Evolutionary conservation across 352 stramenopile species (phyloP), one percentile per base, ranked within the genome.

Genomic region (Phytophthora pisi): DNA sequence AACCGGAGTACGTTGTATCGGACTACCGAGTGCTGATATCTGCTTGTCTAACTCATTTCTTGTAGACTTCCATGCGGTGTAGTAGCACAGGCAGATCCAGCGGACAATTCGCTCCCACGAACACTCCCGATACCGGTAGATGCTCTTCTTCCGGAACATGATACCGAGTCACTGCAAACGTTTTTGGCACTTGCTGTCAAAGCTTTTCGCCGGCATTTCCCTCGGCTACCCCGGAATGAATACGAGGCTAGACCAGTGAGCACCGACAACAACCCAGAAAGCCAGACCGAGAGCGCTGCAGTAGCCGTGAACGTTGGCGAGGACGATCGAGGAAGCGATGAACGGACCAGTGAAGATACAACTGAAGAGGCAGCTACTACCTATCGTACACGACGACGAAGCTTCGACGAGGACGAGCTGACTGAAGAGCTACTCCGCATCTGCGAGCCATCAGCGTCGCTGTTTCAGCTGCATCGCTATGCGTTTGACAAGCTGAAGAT

Each of bases 401-500:
- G 15, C 18, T 72, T 77, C 13, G 78, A 86, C 49, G 66, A 65
- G 20, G 68, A 84, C n/a, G 57, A 57, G 3, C 55, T 88, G 9
- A 51, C 72, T 3, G 36, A 76, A 5, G 65, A 69, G 23, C 72
- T 93, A 1, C 57, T 75, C 0, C 11, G 20, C 2, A 55, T 79
- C 13, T 91, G 85, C 55, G 62, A 77, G 13, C 85, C 83, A 31
- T 87, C 79, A 11, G 73, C 82, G 6, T 92, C 85, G 36, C 62
- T 93, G 0, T 91, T 83, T 49, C 77, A 69, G 5, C 57, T 93
- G 34, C 79, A 91, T 40, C 81, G 81, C 6, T 86, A 81, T 54
- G 74, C 87, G 40, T 61, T 80, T 28, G 79, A 91, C 16, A 23
- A 71, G 26, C 63, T 93, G 24, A 51, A 70, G 16, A 60, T 88